Conservation (phyloP, 2,329 filamentous ascomycete genomes). For the Hypoxylon sp. region DNA sequence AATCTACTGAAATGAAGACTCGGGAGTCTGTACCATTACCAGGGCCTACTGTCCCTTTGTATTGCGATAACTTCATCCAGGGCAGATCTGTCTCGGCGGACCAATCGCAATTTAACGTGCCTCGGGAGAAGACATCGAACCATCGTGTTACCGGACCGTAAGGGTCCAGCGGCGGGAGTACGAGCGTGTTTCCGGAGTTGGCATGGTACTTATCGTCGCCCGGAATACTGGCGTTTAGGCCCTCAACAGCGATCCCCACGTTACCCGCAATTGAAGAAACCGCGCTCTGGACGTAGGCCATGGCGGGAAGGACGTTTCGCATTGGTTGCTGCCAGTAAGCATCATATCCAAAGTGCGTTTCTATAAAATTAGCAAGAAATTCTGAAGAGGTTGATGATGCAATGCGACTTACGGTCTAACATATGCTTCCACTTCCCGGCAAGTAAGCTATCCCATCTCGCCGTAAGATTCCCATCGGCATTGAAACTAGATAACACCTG, state of each 20-base stretch:
- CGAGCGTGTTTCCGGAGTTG: conserved; percentile 68
- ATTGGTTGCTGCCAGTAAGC: conserved; percentile 79
- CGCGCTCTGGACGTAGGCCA: conserved; percentile 71
- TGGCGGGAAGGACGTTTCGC: conserved; percentile 75
- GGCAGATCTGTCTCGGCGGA: conserved; percentile 61
- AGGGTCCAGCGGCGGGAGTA: conserved; percentile 69
- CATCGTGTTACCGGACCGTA: conserved; percentile 70
- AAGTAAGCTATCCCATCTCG: conserved; percentile 70
- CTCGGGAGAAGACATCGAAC: conserved; percentile 75
- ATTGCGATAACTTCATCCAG: conserved; percentile 68
- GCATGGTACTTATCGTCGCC: conserved; percentile 75
- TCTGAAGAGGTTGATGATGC: neutral
- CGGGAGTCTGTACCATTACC: conserved; percentile 65
- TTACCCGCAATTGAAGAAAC: conserved; percentile 73
- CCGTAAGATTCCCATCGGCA: conserved; percentile 70
- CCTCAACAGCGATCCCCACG: conserved; percentile 75
- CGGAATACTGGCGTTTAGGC: conserved; percentile 75
- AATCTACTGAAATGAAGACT: conserved; percentile 70
- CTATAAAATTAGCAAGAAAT: conserved; percentile 43
- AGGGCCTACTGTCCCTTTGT: conserved; percentile 64
- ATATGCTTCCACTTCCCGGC: conserved; percentile 75
- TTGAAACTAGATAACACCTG: conserved; percentile 68
- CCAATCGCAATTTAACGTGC: conserved; percentile 68
- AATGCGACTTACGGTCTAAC: conserved; percentile 64
- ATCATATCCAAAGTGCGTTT: conserved; percentile 69